phyloP scores from a whole-genome alignment of 2,329 filamentous ascomycete genomes.

The Rutstroemia sp. region DNA sequence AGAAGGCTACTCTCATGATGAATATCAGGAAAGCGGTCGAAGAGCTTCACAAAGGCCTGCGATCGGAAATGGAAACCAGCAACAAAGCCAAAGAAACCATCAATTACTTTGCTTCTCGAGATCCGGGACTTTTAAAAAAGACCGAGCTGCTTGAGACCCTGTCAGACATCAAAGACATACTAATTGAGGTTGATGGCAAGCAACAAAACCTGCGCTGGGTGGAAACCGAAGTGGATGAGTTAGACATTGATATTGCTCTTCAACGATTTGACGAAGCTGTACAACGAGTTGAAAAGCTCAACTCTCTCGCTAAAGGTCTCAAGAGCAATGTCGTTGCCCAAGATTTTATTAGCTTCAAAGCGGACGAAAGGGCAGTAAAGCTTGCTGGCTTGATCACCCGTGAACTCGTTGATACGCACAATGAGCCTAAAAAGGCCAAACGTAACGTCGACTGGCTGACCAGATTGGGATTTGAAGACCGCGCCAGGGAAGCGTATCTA shows the following conservation, averaged over 20 bases:
- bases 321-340: conserved; percentile 84
- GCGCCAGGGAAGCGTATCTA: conserved; percentile 80
- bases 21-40: conserved; percentile 92
- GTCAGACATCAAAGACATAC: conserved; percentile 74
- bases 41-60: conserved; percentile 76
- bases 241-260: conserved; percentile 91
- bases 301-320: conserved; percentile 68
- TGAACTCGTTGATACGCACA: conserved; percentile 70
- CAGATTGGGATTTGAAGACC: conserved; percentile 81
- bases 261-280: conserved; percentile 86
- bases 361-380: conserved; percentile 74
- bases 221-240: conserved; percentile 87
- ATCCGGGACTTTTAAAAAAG: conserved; percentile 70
- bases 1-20: conserved; percentile 74
- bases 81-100: conserved; percentile 79
- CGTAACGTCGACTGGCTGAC: conserved; percentile 79
- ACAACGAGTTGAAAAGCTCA: conserved; percentile 74
- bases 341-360: conserved; percentile 86
- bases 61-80: conserved; percentile 80
- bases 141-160: conserved; percentile 72
- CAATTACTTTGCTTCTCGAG: conserved; percentile 75
- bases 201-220: conserved; percentile 96
- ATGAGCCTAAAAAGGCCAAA: conserved; percentile 69
- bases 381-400: conserved; percentile 71
- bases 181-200: conserved; percentile 93